Conservation (phyloP, 805 yeast species). For the Limtongozyma cylindracea region DNA sequence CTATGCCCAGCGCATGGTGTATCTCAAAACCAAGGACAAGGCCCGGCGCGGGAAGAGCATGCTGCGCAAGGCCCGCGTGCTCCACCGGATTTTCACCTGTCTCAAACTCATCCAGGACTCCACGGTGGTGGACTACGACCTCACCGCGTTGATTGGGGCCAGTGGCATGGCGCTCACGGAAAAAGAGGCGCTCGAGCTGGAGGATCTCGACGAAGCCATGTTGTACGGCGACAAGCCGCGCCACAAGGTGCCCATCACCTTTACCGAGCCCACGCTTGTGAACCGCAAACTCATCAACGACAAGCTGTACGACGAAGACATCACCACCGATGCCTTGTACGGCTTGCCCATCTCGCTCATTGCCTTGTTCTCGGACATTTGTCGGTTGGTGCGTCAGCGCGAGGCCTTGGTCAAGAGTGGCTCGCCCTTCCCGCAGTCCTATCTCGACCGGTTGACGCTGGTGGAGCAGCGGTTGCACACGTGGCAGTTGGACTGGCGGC, state of each 20-base stretch:
- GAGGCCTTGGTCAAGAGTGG: slow-evolving; percentile 7
- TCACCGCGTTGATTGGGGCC: slow-evolving; percentile 1
- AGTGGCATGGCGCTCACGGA: too few relatives aligned
- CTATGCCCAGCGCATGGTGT: slow-evolving; percentile 54
- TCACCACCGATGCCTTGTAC: slow-evolving; percentile 59
- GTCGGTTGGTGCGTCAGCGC: slow-evolving; percentile 31
- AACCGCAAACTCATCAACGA: slow-evolving; percentile 16
- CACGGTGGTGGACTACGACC: slow-evolving; percentile 20
- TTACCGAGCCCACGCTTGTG: slow-evolving; percentile 13
- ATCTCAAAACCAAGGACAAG: slow-evolving; percentile 24
- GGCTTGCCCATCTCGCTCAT: slow-evolving; percentile 71
- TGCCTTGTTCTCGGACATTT: slow-evolving; percentile 45
- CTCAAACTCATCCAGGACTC: slow-evolving; percentile 57
- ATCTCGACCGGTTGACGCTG: slow-evolving; percentile 4
- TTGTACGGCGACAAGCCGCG: slow-evolving; percentile 5
- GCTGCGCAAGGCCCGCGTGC: slow-evolving; percentile 48
- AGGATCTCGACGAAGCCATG: too few relatives aligned
- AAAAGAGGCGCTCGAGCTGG: too few relatives aligned
- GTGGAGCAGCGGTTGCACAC: slow-evolving; percentile 21
- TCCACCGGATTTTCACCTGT: slow-evolving; percentile 60
- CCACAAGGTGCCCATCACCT: slow-evolving; percentile 4
- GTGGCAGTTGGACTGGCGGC: slow-evolving; percentile 63
- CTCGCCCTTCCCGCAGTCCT: slow-evolving; percentile 8
- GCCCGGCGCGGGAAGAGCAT: too few relatives aligned
- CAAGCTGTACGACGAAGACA: slow-evolving; percentile 25